phyloP scores from a whole-genome alignment of 2,329 filamentous ascomycete species.

The Aspergillus sp. region DNA sequence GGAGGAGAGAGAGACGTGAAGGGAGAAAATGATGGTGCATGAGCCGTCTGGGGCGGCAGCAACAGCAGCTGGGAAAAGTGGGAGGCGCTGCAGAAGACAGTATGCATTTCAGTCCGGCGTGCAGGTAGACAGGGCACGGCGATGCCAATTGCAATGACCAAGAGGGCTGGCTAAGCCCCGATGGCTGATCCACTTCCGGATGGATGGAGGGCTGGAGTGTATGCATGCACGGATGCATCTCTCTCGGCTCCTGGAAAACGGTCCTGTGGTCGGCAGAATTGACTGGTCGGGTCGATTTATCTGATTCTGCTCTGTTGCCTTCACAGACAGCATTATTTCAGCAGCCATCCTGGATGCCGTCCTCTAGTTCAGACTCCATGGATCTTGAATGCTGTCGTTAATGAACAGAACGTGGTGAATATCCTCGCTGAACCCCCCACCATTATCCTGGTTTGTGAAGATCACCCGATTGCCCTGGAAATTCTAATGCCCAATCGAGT shows the following conservation, averaged over 20 bases:
- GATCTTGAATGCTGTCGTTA: no score
- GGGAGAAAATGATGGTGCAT: neutral
- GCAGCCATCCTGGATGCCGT: neutral
- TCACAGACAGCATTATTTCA: neutral
- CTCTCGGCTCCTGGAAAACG: constrained; percentile 4
- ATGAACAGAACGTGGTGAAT: neutral
- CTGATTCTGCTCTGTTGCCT: neutral
- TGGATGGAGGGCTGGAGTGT: neutral
- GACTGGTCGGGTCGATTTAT: neutral
- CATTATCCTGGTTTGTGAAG: constrained; percentile 16
- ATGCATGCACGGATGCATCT: constrained; percentile 10
- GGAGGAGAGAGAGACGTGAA: neutral
- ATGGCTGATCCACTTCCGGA: constrained; percentile 28
- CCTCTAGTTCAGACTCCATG: no score
- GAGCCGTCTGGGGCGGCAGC: neutral
- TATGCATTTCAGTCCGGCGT: neutral
- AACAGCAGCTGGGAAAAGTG: neutral
- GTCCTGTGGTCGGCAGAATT: neutral
- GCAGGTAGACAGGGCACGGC: neutral
- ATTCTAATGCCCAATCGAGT: constrained; percentile 5
- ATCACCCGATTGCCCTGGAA: constrained; percentile 22
- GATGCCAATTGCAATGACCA: constrained; percentile 12
- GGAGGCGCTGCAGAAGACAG: neutral
- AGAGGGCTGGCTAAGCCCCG: constrained; percentile 33
- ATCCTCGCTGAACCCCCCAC: constrained; percentile 2